These are phyloP conservation scores for Collybiopsis luxurians DNA, from an alignment of 768 basidiomycete genomes.

Conservation along the genomic window DNA sequence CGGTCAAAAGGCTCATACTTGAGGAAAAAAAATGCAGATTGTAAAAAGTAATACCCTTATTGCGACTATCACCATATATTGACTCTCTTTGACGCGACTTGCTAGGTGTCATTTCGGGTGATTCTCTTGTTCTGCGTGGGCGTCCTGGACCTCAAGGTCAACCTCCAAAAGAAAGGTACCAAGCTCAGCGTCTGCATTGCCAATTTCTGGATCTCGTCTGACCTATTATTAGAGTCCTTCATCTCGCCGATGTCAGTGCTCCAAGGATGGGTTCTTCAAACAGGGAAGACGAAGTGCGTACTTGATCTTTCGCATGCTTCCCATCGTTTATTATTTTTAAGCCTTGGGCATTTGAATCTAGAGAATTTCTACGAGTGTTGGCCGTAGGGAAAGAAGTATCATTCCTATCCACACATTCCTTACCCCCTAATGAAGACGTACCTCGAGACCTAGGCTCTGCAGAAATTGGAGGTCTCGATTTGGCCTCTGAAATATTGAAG, in stretches of 20 bases:
- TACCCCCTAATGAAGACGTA: conserved; percentile 72
- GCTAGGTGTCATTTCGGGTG: conserved; percentile 85
- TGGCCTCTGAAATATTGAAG: conserved; percentile 73
- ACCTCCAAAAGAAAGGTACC: conserved; percentile 80
- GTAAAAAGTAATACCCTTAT: conserved; percentile 51
- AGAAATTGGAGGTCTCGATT: conserved; percentile 69
- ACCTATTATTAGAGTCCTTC: conserved; percentile 67
- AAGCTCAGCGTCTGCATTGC: conserved; percentile 23
- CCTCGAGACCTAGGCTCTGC: conserved; percentile 79
- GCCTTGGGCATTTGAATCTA: conserved; percentile 90
- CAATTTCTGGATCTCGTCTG: conserved; percentile 1
- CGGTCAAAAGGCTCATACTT: not conserved
- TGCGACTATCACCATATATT: not conserved
- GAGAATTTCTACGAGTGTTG: conserved; percentile 85
- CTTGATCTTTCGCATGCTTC: not conserved
- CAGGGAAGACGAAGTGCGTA: conserved; percentile 82
- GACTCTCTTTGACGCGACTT: conserved; percentile 23
- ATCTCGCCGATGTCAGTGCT: conserved; percentile 84
- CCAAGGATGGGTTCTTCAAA: conserved; percentile 81
- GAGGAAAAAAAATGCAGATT: too few relatives aligned
- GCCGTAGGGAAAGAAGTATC: conserved; percentile 89
- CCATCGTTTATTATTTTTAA: conserved; percentile 24
- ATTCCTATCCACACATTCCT: conserved; percentile 78
- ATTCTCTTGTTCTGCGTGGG: conserved; percentile 82
- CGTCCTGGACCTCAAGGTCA: conserved; percentile 79